phyloP scores from a whole-genome alignment of 371 early-diverging fungal genomes.

The Sporodiniella umbellata region DNA sequence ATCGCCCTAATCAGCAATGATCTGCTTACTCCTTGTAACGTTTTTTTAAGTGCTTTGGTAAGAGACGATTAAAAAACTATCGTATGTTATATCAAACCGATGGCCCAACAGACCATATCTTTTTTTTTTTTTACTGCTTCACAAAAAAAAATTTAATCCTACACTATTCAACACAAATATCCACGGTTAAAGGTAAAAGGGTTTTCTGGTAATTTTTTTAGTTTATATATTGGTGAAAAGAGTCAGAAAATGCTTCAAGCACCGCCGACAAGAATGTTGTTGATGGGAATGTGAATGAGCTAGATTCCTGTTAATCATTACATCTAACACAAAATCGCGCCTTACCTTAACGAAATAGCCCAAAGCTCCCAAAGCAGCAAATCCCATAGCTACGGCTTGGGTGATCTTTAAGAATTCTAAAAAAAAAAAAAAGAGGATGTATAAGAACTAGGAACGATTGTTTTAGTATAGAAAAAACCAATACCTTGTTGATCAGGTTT shows the following conservation, averaged over 20 bases:
- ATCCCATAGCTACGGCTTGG: conserved; percentile 94
- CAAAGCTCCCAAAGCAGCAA: conserved; percentile 96
- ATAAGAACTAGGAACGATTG: too few species aligned
- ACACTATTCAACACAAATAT: too few species aligned
- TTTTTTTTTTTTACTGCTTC: too few species aligned
- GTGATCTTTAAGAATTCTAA: conserved; percentile 92
- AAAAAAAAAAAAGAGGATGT: not conserved
- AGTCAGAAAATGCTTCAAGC: conserved; percentile 38
- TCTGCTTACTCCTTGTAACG: too few species aligned
- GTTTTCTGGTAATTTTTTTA: not conserved
- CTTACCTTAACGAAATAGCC: conserved; percentile 94
- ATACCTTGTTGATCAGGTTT: conserved; percentile 95
- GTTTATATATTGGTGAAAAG: conserved; percentile 10
- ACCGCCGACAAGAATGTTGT: conserved; percentile 94
- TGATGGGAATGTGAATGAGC: conserved; percentile 98
- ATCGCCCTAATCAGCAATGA: too few species aligned
- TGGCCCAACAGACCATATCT: too few species aligned
- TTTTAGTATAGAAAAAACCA: too few species aligned
- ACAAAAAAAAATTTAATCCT: too few species aligned
- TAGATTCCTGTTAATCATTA: conserved; percentile 8
- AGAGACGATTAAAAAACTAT: too few species aligned
- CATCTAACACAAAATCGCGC: not conserved
- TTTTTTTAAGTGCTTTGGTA: too few species aligned
- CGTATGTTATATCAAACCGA: too few species aligned
- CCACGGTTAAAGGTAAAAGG: too few species aligned